Conservation (phyloP, 768 basidiomycete genomes). For the Tremella fuciformis region DNA sequence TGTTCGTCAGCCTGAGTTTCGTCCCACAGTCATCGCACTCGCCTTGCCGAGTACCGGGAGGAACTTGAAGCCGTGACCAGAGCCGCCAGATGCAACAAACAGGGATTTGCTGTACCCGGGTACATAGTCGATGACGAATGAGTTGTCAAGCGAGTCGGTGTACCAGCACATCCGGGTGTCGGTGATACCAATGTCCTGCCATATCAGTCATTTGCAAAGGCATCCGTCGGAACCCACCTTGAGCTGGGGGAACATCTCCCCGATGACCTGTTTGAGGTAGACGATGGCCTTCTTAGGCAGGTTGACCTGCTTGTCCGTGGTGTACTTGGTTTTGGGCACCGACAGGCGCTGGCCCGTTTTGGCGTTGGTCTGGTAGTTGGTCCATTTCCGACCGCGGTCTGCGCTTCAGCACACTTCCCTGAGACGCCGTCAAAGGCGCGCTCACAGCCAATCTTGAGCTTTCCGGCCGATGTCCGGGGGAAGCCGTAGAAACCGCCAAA, state of each 20-base stretch:
- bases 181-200: conserved; percentile 18
- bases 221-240: not conserved
- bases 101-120: conserved; percentile 19
- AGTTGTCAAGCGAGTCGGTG: conserved; percentile 32
- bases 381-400: conserved; percentile 36
- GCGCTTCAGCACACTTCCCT: not conserved
- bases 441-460: conserved; percentile 28
- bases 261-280: conserved; percentile 21
- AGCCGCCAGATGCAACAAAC: conserved; percentile 25
- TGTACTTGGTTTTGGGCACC: conserved; percentile 24
- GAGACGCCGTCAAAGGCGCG: not conserved
- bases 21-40: not conserved
- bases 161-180: conserved; percentile 35
- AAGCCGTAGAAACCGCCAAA: conserved; percentile 33
- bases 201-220: not conserved
- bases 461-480: conserved; percentile 23
- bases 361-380: conserved; percentile 23
- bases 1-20: not conserved
- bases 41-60: conserved; percentile 28
- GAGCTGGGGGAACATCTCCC: conserved; percentile 28
- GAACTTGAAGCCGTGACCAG: conserved; percentile 33
- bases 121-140: conserved; percentile 27
- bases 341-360: conserved; percentile 21
- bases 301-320: conserved; percentile 17
- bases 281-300: conserved; percentile 23